Evolutionary conservation across 306 rosid genomes (phyloP), one percentile per base, ranked within the genome.

Genomic region (Prunus armeniaca): DNA sequence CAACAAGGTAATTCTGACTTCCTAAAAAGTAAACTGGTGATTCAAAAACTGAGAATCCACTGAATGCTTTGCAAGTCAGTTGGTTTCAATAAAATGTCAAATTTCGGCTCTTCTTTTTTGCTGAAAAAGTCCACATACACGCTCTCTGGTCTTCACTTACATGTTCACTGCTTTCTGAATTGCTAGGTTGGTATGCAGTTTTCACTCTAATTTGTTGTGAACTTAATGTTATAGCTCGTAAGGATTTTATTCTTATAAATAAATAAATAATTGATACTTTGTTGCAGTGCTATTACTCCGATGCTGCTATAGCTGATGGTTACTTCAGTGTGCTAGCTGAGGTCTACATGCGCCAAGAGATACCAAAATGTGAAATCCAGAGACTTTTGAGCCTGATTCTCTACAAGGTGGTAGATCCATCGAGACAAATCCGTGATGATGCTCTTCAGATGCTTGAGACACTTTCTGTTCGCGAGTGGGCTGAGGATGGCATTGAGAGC

Each of bases 371-470:
- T 85, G 99, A 96, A 82, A 87, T 91, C 85, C 99, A 96, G 84
- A 92, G 97, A 87, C 93, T 96, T 71, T 80, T 93, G 82, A 93
- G 99, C 82, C 80, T 96, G 85, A 96, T 96, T 85, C 98, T 96
- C 79, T 96, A 96, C 87, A 96, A 96, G 89, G 99, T 96, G 69
- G 99, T 96, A 76, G 99, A 96, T 79, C 99, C 99, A 83, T 88
- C 97, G 51, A 91, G 98, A 80, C 98, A 93, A 84, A 96, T 96
- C 77, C 99, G 99, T 72, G 99, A 96, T 71, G 99, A 96, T 86
- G 99, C 99, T 79, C 98, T 96, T 83, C 99, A 96, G 87, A 96
- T 96, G 99, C 97, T 96, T 20, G 99, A 96, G 88, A 96, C 99
- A 25, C 98, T 96, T 62, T 96, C 99, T 86, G 91, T 86, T 74